Evolutionary conservation across 768 basidiomycete species (phyloP), one percentile per base, ranked within the genome.

Genomic region (Leccinum subgranulosum): DNA sequence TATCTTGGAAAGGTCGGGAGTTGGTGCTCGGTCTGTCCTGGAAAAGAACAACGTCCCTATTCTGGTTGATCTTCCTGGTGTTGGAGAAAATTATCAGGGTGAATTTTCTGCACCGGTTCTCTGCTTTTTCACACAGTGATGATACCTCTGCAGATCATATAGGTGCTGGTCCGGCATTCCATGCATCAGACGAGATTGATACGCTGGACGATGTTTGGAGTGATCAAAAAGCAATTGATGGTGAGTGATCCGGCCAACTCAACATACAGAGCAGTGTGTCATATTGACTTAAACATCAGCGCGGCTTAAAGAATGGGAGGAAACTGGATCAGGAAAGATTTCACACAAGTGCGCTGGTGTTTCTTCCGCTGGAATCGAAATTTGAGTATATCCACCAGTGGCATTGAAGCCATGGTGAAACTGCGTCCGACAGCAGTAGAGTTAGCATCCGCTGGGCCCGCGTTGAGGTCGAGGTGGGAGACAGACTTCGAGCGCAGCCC

Each of bases 1-100:
- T 2, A 81, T 85, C 23, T 71, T 85, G 9, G 83, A 85, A 59
- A 73, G 83, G 23, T 86, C 85, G 0, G 88, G 90, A 9, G 86
- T 94, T 52, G 90, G 90, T 11, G 76, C 80, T 3, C 61, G 66
- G 9, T 65, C 70, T 1, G 61, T 86, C 19, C 72, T 91, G 29
- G 64, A 78, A 49, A 72, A 72, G 47, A 70, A 79, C 53, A 77
- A 75, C 5, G 77, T 92, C 43, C 58, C 67, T 7, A 72, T 83
- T 14, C n/a, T 50, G 4, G 49, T 50, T 7, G 21, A 33, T 50
- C 28, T 50, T 3, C 49, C 49, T 33, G 49, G 49, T 33, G 49
- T 50, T 19, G 49, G 49, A 29, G 49, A 50, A 33, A 21, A 50
- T 50, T 50, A 81, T 51, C 76, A 79, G 63, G 83, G 83, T 81